Evolutionary conservation across 2,329 filamentous ascomycete species (phyloP).

Genomic region (Hypoxylon sp.): DNA sequence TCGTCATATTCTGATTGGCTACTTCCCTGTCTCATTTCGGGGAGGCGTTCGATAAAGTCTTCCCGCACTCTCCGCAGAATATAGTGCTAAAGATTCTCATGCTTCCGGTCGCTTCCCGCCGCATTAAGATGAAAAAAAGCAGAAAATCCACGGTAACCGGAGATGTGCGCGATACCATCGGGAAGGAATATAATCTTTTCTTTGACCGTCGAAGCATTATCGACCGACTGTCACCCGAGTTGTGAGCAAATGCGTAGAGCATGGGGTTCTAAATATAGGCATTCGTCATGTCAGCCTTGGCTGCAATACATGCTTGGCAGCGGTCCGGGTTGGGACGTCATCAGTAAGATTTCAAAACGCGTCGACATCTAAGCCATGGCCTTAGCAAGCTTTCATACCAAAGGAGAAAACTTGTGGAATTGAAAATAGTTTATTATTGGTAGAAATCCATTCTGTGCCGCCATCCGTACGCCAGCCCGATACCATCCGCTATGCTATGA

Average conservation of each 20-base stretch:
- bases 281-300: constrained; percentile 11
- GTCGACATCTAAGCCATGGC: background rate
- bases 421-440: constrained; percentile 2
- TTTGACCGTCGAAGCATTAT: background rate
- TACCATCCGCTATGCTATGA: constrained; percentile 30
- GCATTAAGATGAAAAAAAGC: background rate
- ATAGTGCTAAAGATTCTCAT: background rate
- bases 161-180: background rate
- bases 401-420: background rate
- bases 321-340: constrained; percentile 8
- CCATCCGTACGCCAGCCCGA: constrained; percentile 24
- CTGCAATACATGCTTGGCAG: constrained; percentile 3
- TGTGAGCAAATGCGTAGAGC: background rate
- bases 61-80: background rate
- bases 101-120: background rate
- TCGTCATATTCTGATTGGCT: background rate
- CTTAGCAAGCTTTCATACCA: background rate
- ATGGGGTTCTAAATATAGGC: background rate
- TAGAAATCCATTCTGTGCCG: background rate
- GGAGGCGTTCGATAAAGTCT: background rate
- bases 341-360: background rate
- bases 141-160: background rate
- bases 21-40: background rate
- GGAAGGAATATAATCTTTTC: background rate
- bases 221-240: background rate